Base-by-base conservation (phyloP, 345 rosid species). In the Rhodamnia rubescens region DNA sequence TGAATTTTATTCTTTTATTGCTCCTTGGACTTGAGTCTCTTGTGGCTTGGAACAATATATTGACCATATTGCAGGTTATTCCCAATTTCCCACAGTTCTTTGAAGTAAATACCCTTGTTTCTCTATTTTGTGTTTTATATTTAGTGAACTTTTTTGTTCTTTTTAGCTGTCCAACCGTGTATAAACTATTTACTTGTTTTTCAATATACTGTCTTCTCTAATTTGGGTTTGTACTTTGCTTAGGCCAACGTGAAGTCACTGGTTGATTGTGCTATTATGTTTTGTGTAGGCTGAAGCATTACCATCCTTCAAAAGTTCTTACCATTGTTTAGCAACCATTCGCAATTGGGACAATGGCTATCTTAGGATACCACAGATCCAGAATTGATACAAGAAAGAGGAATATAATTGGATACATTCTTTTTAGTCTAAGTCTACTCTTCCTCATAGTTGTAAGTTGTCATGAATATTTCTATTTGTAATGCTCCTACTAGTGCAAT, bases 241-340 rank as follows among this genome's bases (percentile, higher is more conserved):
- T 14, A 20, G 5, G 22, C 24, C 36, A 1, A 40, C 29, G 15
- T 42, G 53, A 61, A 7, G 57, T 18, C n/a, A 32, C 29, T 49
- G 44, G 78, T 81, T 80, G 54, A 42, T 78, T 22, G 55, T 18
- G 22, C 55, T 2, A 16, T 53, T 53, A 74, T 85, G 36, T 82
- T 51, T 87, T 64, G 14, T 26, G 8, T 15, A 58, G 40, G 36
- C 24, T 89, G 87, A 84, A 96, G 99, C 88, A 82, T 26, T 96
- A 94, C 88, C 99, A 97, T 92, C 98, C 99, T 47, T 92, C 98
- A 81, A 93, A 99, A 74, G 95, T 93, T 13, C 92, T 97, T 75
- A 90, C 99, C 40, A 36, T 36, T 36, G 40, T 36, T 36, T 36
- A 36, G 2, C 40, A 36, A 36, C 40, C 40, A 92, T 97, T 96